A percentile compares a stretch with the other conserved stretches of the same genome.
Conservation (phyloP, 768 basidiomycete species). For the Scleroderma bovista region DNA sequence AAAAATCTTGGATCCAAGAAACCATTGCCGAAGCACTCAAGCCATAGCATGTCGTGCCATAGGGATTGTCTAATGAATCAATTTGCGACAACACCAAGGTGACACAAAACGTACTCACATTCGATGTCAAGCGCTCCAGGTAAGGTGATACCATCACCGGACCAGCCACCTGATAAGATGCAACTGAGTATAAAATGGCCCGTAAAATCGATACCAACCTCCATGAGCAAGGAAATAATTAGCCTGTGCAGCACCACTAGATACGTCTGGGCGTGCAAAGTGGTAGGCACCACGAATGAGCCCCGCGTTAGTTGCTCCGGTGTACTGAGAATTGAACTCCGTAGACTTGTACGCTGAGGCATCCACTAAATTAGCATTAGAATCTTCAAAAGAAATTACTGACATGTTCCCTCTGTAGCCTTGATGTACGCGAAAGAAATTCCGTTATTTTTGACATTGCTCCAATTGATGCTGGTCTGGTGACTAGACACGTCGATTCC, state of each 20-base stretch:
- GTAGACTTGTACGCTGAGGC: slow-evolving; percentile 18
- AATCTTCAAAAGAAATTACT: slow-evolving; percentile 7
- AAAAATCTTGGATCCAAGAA: slow-evolving; percentile 59
- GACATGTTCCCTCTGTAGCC: slow-evolving; percentile 59
- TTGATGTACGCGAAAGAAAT: slow-evolving; percentile 59
- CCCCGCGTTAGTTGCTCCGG: slow-evolving; percentile 48
- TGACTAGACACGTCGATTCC: slow-evolving; percentile 54
- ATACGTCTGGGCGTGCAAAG: slow-evolving; percentile 50
- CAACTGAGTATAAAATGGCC: background rate
- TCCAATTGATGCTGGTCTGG: slow-evolving; percentile 49
- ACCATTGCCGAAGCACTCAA: slow-evolving; percentile 51
- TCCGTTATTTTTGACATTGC: slow-evolving; percentile 44
- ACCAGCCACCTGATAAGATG: slow-evolving; percentile 41
- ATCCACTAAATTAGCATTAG: background rate
- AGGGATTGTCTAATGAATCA: slow-evolving; percentile 41
- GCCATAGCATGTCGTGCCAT: slow-evolving; percentile 50
- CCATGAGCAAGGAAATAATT: slow-evolving; percentile 54
- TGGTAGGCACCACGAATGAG: slow-evolving; percentile 59
- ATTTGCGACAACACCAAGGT: background rate
- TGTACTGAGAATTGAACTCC: slow-evolving; percentile 46
- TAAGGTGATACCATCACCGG: slow-evolving; percentile 50
- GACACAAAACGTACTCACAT: slow-evolving; percentile 27
- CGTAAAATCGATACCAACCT: slow-evolving; percentile 24
- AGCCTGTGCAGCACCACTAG: slow-evolving; percentile 55
- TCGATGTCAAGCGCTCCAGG: slow-evolving; percentile 64